phyloP scores from a whole-genome alignment of 2,329 filamentous ascomycete genomes.

The Tolypocladium ovalisporum region DNA sequence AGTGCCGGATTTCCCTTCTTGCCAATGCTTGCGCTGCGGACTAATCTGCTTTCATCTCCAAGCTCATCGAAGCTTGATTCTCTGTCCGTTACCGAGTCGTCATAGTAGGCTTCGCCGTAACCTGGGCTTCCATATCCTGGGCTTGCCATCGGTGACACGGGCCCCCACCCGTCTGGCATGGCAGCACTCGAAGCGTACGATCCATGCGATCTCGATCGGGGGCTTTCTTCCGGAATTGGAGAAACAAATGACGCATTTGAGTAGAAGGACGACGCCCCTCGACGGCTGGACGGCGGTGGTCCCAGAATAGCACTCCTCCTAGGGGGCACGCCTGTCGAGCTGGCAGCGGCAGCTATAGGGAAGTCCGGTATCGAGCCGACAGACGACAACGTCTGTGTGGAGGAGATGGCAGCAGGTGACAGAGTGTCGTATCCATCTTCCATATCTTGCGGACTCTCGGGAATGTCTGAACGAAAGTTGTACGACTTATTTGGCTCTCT shows the following conservation, averaged over 20 bases:
- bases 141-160: constrained; percentile 30
- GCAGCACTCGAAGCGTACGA: constrained; percentile 64
- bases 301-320: constrained; percentile 44
- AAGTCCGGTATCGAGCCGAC: constrained; percentile 50
- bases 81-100: constrained; percentile 35
- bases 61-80: constrained; percentile 32
- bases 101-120: constrained; percentile 37
- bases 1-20: constrained; percentile 48
- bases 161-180: constrained; percentile 57
- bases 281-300: constrained; percentile 48
- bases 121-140: constrained; percentile 15
- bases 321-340: constrained; percentile 13
- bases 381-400: constrained; percentile 39
- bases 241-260: constrained; percentile 58
- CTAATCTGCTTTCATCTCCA: constrained; percentile 45
- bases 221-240: constrained; percentile 64
- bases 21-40: constrained; percentile 50
- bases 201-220: constrained; percentile 43
- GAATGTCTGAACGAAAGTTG: constrained; percentile 15
- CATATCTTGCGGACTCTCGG: constrained; percentile 23
- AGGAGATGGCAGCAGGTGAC: constrained; percentile 36
- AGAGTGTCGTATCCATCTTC: constrained; percentile 25
- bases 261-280: constrained; percentile 54
- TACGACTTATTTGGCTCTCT: constrained; percentile 47
- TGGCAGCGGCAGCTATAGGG: constrained; percentile 27